These are phyloP conservation scores for Xylaria digitata DNA, from an alignment of 2,329 filamentous ascomycete genomes.

Conservation along the genomic window DNA sequence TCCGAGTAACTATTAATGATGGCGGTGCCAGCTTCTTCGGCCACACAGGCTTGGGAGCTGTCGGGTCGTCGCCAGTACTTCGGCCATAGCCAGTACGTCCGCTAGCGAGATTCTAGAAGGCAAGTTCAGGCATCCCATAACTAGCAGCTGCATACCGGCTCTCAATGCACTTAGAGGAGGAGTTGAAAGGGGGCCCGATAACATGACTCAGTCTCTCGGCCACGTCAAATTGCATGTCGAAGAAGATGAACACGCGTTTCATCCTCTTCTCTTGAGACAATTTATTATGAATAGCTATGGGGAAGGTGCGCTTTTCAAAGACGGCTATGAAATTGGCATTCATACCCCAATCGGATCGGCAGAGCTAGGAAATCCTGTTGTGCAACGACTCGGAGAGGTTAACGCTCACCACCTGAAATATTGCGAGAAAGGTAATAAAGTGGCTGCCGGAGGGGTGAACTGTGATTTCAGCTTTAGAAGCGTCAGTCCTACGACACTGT, in stretches of 20 bases:
- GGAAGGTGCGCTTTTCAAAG: conserved; percentile 65
- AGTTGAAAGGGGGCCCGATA: conserved; percentile 60
- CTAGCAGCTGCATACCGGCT: conserved; percentile 58
- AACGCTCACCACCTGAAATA: conserved; percentile 56
- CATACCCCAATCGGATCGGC: conserved; percentile 51
- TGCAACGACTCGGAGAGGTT: conserved; percentile 53
- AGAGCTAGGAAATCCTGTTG: conserved; percentile 55
- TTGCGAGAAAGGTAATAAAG: conserved; percentile 65
- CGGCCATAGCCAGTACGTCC: conserved; percentile 46
- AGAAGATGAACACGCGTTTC: conserved; percentile 70
- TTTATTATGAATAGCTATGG: conserved; percentile 62
- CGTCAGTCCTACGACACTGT: conserved; percentile 66
- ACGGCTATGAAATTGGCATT: conserved; percentile 66
- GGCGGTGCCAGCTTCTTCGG: conserved; percentile 58
- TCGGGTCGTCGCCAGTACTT: conserved; percentile 42
- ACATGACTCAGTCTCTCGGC: conserved; percentile 40
- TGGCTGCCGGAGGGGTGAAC: conserved; percentile 63
- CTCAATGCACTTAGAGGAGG: conserved; percentile 63
- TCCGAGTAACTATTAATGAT: conserved; percentile 69
- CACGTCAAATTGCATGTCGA: conserved; percentile 69
- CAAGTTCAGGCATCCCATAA: conserved; percentile 68
- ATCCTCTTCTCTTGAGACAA: conserved; percentile 68
- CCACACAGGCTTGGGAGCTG: conserved; percentile 62
- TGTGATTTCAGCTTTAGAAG: conserved; percentile 64
- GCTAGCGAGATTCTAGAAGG: conserved; percentile 70